These are phyloP conservation scores for Candida gigantensis DNA, from an alignment of 1,139 yeast species.

Conservation along the genomic window DNA sequence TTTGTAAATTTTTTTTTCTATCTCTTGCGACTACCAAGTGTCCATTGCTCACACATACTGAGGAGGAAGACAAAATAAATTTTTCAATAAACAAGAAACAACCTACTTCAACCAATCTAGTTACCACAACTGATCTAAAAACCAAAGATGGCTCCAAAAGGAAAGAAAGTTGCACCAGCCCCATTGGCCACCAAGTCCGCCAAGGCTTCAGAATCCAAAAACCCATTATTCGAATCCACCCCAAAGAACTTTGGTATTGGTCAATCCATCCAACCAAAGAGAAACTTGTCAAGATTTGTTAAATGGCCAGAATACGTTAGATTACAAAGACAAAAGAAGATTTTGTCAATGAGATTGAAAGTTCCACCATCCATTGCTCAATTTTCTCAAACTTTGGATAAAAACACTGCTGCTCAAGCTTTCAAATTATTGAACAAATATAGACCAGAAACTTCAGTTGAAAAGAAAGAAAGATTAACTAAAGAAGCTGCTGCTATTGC, in stretches of 20 bases:
- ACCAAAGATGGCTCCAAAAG: constrained; percentile 49
- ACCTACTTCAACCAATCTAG: constrained; percentile 1
- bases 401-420: constrained; percentile 96
- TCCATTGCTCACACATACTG: too few species aligned
- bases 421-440: constrained; percentile 97
- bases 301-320: constrained; percentile 99
- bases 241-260: constrained; percentile 98
- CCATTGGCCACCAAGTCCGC: constrained; percentile 47
- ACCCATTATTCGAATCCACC: constrained; percentile 64
- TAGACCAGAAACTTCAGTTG: constrained; percentile 96
- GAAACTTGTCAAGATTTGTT: constrained; percentile 93
- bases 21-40: not conserved
- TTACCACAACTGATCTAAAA: constrained; percentile 7
- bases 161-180: constrained; percentile 81
- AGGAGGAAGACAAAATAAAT: constrained; percentile 7
- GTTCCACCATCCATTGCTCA: constrained; percentile 98
- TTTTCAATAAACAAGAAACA: constrained; percentile 5
- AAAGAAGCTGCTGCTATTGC: constrained; percentile 99
- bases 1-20: constrained; percentile 4
- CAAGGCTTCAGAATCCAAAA: constrained; percentile 26
- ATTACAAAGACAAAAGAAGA: constrained; percentile 90
- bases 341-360: constrained; percentile 90
- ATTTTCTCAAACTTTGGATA: constrained; percentile 92
- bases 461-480: constrained; percentile 98
- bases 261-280: constrained; percentile 91